phyloP scores from a whole-genome alignment of 75 land plant genomes.

The Sequoiadendron giganteum region DNA sequence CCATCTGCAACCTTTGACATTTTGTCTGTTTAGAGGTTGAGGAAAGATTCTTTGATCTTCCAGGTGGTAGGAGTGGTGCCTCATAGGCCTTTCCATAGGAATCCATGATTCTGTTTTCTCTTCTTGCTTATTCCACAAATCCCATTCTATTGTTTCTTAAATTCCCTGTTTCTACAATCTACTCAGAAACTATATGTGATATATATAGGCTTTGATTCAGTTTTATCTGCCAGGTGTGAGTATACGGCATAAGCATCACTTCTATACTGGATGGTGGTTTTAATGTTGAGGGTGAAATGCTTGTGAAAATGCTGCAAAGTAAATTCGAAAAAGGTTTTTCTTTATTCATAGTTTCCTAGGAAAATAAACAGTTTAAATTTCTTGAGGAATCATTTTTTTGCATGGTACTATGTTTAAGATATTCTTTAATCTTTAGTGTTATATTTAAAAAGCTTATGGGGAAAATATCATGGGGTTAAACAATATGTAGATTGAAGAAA shows the following conservation, averaged over 20 bases:
- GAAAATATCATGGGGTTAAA: not conserved
- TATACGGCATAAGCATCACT: not conserved
- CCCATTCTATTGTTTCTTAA: not conserved
- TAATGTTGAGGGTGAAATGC: not conserved
- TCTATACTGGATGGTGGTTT: not conserved
- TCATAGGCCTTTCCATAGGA: not conserved
- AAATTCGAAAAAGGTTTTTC: not conserved
- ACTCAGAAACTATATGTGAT: not conserved
- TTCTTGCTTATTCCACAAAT: too few species aligned
- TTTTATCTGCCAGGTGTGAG: not conserved
- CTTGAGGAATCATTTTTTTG: not conserved
- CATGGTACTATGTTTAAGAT: not conserved
- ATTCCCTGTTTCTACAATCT: not conserved
- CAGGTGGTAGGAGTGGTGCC: not conserved
- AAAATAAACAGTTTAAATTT: not conserved
- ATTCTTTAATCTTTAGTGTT: not conserved
- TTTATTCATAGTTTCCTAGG: not conserved
- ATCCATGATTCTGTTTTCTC: not conserved
- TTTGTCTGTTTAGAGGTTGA: not conserved
- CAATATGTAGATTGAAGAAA: conserved; percentile 54
- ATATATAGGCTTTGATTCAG: not conserved
- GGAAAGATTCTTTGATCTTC: not conserved
- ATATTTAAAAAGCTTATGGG: not conserved
- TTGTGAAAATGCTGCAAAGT: not conserved
- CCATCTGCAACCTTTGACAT: not conserved